Evolutionary conservation across 805 yeast species (phyloP).

Genomic region (Saccharomycopsis lassenensis): DNA sequence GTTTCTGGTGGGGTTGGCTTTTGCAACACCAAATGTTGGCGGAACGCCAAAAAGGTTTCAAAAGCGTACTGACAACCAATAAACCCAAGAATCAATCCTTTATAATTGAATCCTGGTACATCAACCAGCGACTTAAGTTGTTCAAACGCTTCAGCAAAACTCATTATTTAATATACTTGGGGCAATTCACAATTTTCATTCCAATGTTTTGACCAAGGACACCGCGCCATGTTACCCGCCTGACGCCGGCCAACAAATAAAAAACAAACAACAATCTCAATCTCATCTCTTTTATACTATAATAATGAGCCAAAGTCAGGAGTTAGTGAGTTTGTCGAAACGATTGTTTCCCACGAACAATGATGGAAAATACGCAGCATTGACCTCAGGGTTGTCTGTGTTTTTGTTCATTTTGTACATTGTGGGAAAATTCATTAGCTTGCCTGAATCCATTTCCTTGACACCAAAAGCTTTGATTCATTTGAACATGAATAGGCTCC

Average conservation of each 20-base stretch:
- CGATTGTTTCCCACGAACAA: conserved; percentile 11
- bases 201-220: too few species aligned
- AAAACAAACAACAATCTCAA: too few species aligned
- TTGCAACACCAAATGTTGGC: conserved; percentile 64
- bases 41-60: conserved; percentile 59
- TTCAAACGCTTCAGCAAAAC: too few species aligned
- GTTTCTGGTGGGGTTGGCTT: conserved; percentile 53
- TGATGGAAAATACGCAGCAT: conserved; percentile 15
- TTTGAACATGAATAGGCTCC: conserved; percentile 30
- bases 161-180: too few species aligned
- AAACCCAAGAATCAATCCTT: conserved; percentile 58
- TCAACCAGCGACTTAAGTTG: too few species aligned
- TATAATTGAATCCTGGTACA: conserved; percentile 79
- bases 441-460: conserved; percentile 35
- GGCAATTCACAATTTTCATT: too few species aligned
- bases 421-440: conserved; percentile 5
- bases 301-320: too few species aligned
- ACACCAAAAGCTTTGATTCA: conserved; percentile 44
- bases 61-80: conserved; percentile 66
- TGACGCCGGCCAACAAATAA: too few species aligned
- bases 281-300: too few species aligned
- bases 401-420: conserved; percentile 14
- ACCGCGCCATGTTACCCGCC: too few species aligned
- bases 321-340: conserved; percentile 11
- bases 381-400: conserved; percentile 15